Evolutionary conservation across 805 yeast genomes (phyloP).

Genomic region (Candida ficus): DNA sequence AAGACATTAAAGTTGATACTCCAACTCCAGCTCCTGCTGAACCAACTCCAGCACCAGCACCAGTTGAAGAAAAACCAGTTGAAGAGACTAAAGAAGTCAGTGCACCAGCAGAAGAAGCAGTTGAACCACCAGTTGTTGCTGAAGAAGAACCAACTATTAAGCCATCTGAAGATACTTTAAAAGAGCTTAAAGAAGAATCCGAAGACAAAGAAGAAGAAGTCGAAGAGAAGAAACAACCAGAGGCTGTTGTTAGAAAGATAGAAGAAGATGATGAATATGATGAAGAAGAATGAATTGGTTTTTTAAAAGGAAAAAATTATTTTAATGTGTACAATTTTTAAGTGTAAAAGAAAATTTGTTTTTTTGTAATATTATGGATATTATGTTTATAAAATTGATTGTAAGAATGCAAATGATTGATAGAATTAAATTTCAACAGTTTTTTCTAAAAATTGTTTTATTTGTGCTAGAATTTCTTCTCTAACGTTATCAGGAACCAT

Average conservation of each 20-base stretch:
- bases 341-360: neutral
- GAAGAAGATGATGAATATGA: slow-evolving; percentile 35
- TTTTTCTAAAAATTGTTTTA: slow-evolving; percentile 53
- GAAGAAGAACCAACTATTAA: slow-evolving; percentile 2
- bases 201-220: slow-evolving; percentile 20
- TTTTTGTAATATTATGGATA: neutral
- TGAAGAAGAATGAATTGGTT: slow-evolving; percentile 34
- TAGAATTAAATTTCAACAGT: slow-evolving; percentile 28
- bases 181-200: slow-evolving; percentile 28
- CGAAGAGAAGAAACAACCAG: slow-evolving; percentile 27
- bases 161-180: slow-evolving; percentile 16
- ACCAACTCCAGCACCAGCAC: neutral
- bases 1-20: neutral
- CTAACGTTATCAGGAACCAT: slow-evolving; percentile 67
- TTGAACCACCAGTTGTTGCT: neutral
- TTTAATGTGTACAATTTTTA: neutral
- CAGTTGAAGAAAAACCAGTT: neutral
- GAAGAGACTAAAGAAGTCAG: neutral
- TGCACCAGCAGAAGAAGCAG: neutral
- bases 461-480: slow-evolving; percentile 50
- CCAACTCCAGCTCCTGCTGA: neutral
- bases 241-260: slow-evolving; percentile 33
- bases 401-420: too few species aligned
- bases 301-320: neutral
- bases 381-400: too few species aligned